Base-by-base conservation (phyloP, 768 basidiomycete species). In the Leucosporidium scottii region DNA sequence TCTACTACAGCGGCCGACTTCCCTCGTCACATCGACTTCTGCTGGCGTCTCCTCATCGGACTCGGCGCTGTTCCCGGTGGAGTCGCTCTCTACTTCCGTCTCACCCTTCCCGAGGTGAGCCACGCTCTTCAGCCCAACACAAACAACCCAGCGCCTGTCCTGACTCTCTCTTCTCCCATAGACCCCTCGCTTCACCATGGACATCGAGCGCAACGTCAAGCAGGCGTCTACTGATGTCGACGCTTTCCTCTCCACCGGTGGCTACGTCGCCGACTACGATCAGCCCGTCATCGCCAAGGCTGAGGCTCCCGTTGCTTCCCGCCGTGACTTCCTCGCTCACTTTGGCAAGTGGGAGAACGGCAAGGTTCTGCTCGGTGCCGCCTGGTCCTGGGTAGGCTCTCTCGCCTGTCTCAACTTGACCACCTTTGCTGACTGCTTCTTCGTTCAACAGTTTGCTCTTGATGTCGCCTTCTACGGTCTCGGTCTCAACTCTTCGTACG, bases 31-130 rank as follows among this genome's bases (percentile, higher is more conserved):
- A 84, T 88, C 44, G 87, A 88, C 71, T 87, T 64, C 83, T 84
- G 84, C 7, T 91, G 89, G 89, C 82, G 89, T 28, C 88, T 90
- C 71, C 79, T 85, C 66, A 78, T 89, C 62, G 88, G 87, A 23
- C 63, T 90, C 21, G 87, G 85, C 18, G 82, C 89, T 54, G 74
- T 91, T 12, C 89, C 89, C 7, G 88, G 87, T 0, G 87, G 87
- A 55, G 86, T 77, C 25, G 89, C 88, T 5, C 82, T 90, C 30
- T 90, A 90, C 77, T 86, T 87, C 75, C 86, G 89, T 6, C 80
- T 91, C 47, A 88, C 86, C 0, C 83, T 90, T 17, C 85, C 86
- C 18, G 88, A 90, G 74, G 50, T 51, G 25, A 51, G 62, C 50
- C n/a, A 27, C 23, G 13, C 4, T n/a, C 13, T 17, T 51, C 23